Conservation (phyloP, 805 yeast species). For the Monosporozyma siamensis region DNA sequence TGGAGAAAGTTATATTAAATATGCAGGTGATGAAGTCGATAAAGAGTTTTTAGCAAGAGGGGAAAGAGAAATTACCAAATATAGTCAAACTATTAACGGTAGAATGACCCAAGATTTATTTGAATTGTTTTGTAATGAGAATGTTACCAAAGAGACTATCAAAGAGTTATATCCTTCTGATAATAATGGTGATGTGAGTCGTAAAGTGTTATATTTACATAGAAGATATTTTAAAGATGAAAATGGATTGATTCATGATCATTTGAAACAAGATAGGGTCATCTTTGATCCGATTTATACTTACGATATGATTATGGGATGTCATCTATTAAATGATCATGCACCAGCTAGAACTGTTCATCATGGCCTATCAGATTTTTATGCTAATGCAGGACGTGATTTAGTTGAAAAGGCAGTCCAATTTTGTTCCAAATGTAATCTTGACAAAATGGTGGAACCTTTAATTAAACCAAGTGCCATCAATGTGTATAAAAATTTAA, state of each 20-base stretch:
- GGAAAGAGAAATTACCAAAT: slow-evolving; percentile 15
- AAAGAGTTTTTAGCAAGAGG: slow-evolving; percentile 17
- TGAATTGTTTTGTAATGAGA: slow-evolving; percentile 17
- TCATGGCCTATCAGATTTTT: slow-evolving; percentile 12
- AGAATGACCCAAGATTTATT: slow-evolving; percentile 22
- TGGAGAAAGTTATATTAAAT: slow-evolving; percentile 14
- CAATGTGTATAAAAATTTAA: slow-evolving; percentile 13
- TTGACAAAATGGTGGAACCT: slow-evolving; percentile 8
- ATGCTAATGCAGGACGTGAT: slow-evolving; percentile 22
- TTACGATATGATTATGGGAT: slow-evolving; percentile 22
- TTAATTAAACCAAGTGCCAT: slow-evolving; percentile 11
- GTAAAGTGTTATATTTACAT: slow-evolving; percentile 15
- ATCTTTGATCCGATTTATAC: slow-evolving; percentile 25
- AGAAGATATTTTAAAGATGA: slow-evolving; percentile 19
- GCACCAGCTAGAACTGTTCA: slow-evolving; percentile 12
- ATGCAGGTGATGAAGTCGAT: slow-evolving; percentile 10
- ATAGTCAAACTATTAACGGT: slow-evolving; percentile 18
- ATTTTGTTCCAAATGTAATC: slow-evolving; percentile 26
- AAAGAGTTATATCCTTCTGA: slow-evolving; percentile 2
- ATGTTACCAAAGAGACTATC: slow-evolving; percentile 16
- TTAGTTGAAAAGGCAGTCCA: slow-evolving; percentile 12
- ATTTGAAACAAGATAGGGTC: slow-evolving; percentile 15
- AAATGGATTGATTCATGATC: slow-evolving; percentile 18
- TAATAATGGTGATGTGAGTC: slow-evolving; percentile 7
- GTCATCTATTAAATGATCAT: slow-evolving; percentile 28